phyloP scores from a whole-genome alignment of 768 basidiomycete genomes.

The Tubosaeta brunneosetosa region DNA sequence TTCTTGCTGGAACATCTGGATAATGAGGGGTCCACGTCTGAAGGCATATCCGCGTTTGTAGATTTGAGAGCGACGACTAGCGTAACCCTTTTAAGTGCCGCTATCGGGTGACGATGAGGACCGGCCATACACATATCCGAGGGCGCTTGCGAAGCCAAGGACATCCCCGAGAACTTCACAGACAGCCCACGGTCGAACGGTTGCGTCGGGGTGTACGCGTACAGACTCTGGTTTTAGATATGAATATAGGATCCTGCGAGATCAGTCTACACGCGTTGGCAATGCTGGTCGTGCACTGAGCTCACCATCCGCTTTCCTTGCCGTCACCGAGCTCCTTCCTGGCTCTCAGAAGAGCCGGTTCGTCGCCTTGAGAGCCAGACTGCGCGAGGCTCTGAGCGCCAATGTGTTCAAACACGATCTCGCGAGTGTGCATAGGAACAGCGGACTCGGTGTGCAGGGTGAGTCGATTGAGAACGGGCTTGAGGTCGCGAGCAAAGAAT shows the following conservation, averaged over 20 bases:
- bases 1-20: conserved; percentile 85
- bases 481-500: conserved; percentile 73
- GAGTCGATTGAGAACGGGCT: conserved; percentile 73
- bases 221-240: conserved; percentile 83
- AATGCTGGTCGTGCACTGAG: conserved; percentile 3
- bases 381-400: conserved; percentile 64
- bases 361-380: conserved; percentile 39
- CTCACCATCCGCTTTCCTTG: conserved; percentile 58
- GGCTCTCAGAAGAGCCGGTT: conserved; percentile 67
- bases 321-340: conserved; percentile 65
- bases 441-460: conserved; percentile 80
- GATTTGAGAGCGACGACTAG: conserved; percentile 65
- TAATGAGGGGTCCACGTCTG: conserved; percentile 61
- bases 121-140: conserved; percentile 64
- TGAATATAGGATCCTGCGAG: conserved; percentile 65
- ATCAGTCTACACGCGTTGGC: neutral
- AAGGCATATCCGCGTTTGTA: conserved; percentile 82
- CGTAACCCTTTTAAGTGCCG: conserved; percentile 2
- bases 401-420: conserved; percentile 77
- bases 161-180: conserved; percentile 78
- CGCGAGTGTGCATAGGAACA: conserved; percentile 64
- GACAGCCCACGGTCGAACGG: conserved; percentile 80
- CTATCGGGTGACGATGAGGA: neutral
- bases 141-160: conserved; percentile 70
- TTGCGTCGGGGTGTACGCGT: conserved; percentile 79